Percentiles rank a stretch among this genome's conserved stretches.
phyloP scores from a whole-genome alignment of 768 basidiomycete genomes.

The Boletellus emodensis region DNA sequence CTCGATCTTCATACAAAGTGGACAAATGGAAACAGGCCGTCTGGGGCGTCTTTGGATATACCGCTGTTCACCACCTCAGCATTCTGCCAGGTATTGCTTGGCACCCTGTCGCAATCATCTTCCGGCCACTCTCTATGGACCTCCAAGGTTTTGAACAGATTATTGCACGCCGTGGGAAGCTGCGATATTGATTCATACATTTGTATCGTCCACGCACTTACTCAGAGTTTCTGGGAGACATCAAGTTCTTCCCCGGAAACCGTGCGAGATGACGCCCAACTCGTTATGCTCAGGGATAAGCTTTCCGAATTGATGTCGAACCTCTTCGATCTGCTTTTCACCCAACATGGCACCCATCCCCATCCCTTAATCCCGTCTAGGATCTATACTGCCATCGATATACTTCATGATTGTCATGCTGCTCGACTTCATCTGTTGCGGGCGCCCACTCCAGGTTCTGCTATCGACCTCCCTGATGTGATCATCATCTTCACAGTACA shows the following conservation, averaged over 20 bases:
- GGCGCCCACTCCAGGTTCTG: constrained; percentile 1
- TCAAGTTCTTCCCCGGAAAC: background rate
- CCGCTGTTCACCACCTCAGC: constrained; percentile 25
- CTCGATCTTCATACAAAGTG: constrained; percentile 42
- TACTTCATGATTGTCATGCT: constrained; percentile 24
- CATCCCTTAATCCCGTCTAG: constrained; percentile 3
- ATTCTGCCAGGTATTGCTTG: constrained; percentile 24
- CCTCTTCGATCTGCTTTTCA: constrained; percentile 23
- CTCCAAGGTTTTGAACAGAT: constrained; percentile 38
- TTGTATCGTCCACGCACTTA: constrained; percentile 28
- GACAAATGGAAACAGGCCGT: constrained; percentile 17
- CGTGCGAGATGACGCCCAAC: background rate
- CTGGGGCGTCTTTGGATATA: background rate
- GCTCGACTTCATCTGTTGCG: constrained; percentile 19
- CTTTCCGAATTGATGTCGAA: constrained; percentile 20
- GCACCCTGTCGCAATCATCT: constrained; percentile 17
- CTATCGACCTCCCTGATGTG: constrained; percentile 23
- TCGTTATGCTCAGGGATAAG: constrained; percentile 14
- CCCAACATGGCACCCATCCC: background rate
- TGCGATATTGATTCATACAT: constrained; percentile 34
- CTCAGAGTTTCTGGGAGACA: constrained; percentile 14
- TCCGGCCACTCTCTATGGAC: constrained; percentile 41
- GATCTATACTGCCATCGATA: constrained; percentile 16
- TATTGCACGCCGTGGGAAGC: constrained; percentile 31
- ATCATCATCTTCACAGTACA: constrained; percentile 21